Evolutionary conservation across 1,284 basidiomycete species (phyloP).

Genomic region (Ganoderma boninense): DNA sequence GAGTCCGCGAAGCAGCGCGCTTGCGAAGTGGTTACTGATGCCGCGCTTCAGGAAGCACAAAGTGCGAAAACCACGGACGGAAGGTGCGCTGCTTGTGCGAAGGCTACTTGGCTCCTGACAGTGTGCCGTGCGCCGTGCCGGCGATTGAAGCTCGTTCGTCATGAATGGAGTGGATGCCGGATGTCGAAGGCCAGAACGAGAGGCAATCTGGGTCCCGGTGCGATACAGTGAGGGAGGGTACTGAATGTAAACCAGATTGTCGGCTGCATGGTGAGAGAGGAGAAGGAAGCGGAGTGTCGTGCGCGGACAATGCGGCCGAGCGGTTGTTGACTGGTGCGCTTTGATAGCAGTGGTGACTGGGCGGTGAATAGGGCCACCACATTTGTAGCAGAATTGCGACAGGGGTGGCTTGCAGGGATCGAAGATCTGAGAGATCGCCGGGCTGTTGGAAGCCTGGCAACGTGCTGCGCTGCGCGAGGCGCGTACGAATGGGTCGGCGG

Average conservation of each 20-base stretch:
- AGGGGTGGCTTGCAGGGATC: background rate
- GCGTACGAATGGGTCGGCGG: conserved; percentile 29
- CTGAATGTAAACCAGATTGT: background rate
- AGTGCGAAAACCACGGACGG: conserved; percentile 19
- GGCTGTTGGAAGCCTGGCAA: background rate
- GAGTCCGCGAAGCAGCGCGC: conserved; percentile 6
- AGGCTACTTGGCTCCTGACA: background rate
- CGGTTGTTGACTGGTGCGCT: background rate
- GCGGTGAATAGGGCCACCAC: conserved; percentile 2
- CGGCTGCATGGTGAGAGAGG: background rate
- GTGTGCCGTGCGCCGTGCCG: background rate
- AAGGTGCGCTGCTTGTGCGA: conserved; percentile 2
- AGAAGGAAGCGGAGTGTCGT: background rate
- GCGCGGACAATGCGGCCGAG: background rate
- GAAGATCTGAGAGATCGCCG: conserved; percentile 4
- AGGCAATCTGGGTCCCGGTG: background rate
- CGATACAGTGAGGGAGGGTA: background rate
- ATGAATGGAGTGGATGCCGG: background rate
- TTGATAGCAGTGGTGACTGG: background rate
- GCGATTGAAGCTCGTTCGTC: background rate
- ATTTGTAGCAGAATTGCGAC: background rate
- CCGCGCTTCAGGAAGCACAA: conserved; percentile 16
- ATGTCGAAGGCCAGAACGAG: background rate
- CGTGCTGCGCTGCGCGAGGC: background rate
- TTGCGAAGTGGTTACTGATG: conserved; percentile 2